Conservation (phyloP, 23 red algal species). For the Pyropia yezoensis region DNA sequence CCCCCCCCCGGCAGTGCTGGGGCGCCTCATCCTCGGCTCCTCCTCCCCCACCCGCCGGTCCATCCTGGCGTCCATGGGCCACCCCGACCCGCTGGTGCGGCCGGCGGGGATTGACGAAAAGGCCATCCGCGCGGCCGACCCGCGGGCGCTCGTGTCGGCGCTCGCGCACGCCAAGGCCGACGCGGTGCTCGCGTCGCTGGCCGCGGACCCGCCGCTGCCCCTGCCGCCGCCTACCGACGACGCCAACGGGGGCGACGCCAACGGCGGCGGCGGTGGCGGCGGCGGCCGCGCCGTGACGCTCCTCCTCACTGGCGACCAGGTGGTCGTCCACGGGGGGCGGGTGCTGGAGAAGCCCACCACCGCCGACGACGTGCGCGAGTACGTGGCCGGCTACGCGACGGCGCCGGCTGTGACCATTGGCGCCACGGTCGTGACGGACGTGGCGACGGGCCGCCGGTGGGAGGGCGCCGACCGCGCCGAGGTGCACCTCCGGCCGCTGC, state of each 20-base stretch:
- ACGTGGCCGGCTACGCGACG: conserved; percentile 5
- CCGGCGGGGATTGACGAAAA: conserved; percentile 40
- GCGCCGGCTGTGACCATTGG: conserved; percentile 40
- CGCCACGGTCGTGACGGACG: conserved; percentile 18
- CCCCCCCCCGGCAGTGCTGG: too few species aligned
- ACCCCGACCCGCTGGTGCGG: conserved; percentile 14
- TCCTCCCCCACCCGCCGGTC: conserved; percentile 23
- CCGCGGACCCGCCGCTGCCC: neutral
- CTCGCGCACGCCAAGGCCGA: conserved; percentile 49
- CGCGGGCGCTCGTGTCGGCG: conserved; percentile 19
- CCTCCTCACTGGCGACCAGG: conserved; percentile 47
- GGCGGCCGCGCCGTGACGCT: neutral
- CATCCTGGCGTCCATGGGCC: conserved; percentile 13
- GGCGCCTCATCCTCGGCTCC: conserved; percentile 42
- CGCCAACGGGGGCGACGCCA: neutral
- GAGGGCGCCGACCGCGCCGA: conserved; percentile 28
- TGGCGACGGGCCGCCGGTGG: neutral
- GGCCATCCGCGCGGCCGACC: conserved; percentile 15
- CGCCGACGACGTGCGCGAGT: conserved; percentile 9
- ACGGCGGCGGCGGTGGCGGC: too few species aligned
- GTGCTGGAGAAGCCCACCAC: conserved; percentile 36
- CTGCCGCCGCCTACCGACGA: too few species aligned
- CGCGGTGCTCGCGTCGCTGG: conserved; percentile 6
- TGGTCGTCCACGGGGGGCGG: conserved; percentile 30
- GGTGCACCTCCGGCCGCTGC: conserved; percentile 39